Base-by-base conservation (phyloP, 495 filamentous ascomycete species). In the Penicillium subrubescens region DNA sequence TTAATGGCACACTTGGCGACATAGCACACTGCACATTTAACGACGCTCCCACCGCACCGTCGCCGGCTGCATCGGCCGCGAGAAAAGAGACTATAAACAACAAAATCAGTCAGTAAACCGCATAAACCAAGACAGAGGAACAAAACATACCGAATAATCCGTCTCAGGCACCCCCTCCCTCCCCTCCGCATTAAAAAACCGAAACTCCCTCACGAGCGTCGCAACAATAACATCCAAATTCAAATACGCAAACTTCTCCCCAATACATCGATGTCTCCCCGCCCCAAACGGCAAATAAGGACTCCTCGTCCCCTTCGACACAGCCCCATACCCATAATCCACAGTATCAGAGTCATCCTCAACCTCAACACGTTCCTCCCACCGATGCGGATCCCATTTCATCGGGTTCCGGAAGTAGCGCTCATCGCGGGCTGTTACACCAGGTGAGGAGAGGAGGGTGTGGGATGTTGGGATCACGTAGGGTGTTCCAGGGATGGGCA, bases 211-310 rank as follows among this genome's bases (percentile, higher is more conserved):
- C 52, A 97, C 89, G 54, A 94, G 81, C 34, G 86, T 89, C n/a
- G 90, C 91, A 54, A 90, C 79, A 67, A 99, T 96, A 12, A 91
- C 92, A 62, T 87, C 87, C 51, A 99, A 81, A 76, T 99, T 94
- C 64, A 97, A 83, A 73, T 96, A 96, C 60, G 95, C 95, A 73
- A 97, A 99, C 71, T 97, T 93, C 80, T 97, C 95, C 52, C 95
- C 95, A 71, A 99, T 97, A 75, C 95, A 99, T 11, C 95, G 80
- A 77, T 99, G 95, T 57, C 95, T 82, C 6, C 95, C 95, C 1
- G 93, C 95, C 2, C 95, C 95, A 72, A 99, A 99, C 0, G 95
- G 95, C 19, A 99, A 83, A 78, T 97, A 99, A 2, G 95, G 94
- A 53, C 89, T 93, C 31, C 79, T 80, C 6, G 92, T 87, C 23